Evolutionary conservation across 805 yeast species (phyloP), one percentile per base, ranked within the genome.

Genomic region (Lipomyces kockii): DNA sequence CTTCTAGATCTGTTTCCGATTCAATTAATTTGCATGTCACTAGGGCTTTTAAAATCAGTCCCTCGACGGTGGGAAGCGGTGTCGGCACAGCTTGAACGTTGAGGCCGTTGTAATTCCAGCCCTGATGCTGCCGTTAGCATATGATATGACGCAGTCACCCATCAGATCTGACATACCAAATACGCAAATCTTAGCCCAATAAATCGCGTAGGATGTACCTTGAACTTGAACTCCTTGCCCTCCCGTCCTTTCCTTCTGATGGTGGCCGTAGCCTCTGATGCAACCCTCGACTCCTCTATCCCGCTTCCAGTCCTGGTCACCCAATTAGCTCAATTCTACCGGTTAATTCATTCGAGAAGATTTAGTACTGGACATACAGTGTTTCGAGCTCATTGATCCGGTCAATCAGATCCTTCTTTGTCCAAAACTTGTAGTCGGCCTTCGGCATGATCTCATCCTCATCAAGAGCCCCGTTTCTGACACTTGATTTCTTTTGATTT

Each of bases 21-120:
- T 1, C 86, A 11, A 95, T 86, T 68, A 95, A 77, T 71, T 84
- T 87, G 35, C 94, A 86, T 69, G 83, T 85, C 59, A 82, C 79
- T 78, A 95, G 77, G 0, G 97, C 97, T 53, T 88, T 84, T 53
- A 95, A 77, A 3, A 95, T 84, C 52, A 83, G 84, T 35, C 86
- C 87, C 75, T 95, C 99, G 1, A 95, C 93, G 0, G 99, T 95
- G 0, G 96, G 97, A 8, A 91, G 79, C 0, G 89, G 89, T 0
- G 95, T 89, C 2, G 85, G 85, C 35, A 87, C 92, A 9, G 66
- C 35, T 78, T 95, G 98, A 58, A 85, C 80, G 0, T 97, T 97
- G 29, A 95, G 81, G 0, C 99, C 99, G 75, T 89, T 92, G 78
- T 95, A 95, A 74, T 89, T 85, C 98, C 98, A 94, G 0, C 99